Base-by-base conservation (phyloP, 116 monocot species). In the Cymodocea nodosa region DNA sequence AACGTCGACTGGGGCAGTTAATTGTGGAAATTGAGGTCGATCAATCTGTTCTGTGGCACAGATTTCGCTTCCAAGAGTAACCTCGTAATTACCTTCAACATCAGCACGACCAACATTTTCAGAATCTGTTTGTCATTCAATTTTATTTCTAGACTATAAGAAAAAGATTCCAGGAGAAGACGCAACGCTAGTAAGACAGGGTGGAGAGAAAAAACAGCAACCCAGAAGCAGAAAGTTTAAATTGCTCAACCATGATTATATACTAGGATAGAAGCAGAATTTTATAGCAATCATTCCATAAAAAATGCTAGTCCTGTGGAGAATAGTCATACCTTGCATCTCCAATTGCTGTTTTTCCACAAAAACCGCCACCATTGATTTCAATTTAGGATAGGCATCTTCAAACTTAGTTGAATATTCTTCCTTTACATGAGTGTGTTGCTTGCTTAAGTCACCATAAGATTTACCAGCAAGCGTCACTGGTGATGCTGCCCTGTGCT, bases 61-160 rank as follows among this genome's bases (percentile, higher is more conserved):
- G 39, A 35, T 81, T 54, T 81, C 87, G 70, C 76, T 83, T 20
- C 83, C 79, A 36, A 81, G 81, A n/a, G 83, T 76, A 52, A 81
- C 70, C 50, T 81, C 81, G 64, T 70, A 76, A 55, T 78, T 78
- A 52, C 74, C 59, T 10, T 81, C 79, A 59, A 2, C 10, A 60
- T 11, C 39, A 60, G 23, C 37, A 58, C n/a, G 19, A 36, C 2
- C 44, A 58, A 22, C 36, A 13, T 81, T 70, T 68, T 77, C 71
- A 56, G 65, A 67, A 53, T 16, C 35, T 14, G 25, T 18, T 52
- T 19, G 14, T 13, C 22, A 35, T 51, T 19, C 23, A 67, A 8
- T 8, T 10, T 34, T 53, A 34, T 18, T 24, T 30, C 15, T 5
- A 44, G 44, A 44, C 1, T 44, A 44, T 44, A 44, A 44, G 44